Conservation (phyloP, 805 yeast genomes). For the Saturnispora halmiae region DNA sequence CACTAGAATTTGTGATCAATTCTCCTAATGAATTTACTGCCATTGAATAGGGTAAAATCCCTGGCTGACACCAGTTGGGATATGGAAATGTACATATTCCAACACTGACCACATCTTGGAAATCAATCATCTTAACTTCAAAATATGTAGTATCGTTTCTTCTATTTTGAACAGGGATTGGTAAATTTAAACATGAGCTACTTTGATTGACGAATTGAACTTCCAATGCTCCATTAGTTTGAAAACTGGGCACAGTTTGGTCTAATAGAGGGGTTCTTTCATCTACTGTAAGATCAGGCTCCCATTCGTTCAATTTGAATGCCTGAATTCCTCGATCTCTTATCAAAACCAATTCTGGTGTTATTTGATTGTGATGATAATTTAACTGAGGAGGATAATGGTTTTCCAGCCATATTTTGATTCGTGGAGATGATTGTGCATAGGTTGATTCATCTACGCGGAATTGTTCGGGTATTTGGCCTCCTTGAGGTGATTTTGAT, state of each 20-base stretch:
- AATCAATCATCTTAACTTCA: constrained; percentile 46
- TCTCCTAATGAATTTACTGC: constrained; percentile 70
- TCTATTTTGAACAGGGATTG: constrained; percentile 29
- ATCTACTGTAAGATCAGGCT: constrained; percentile 23
- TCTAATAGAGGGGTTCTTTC: constrained; percentile 10
- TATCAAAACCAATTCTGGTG: constrained; percentile 25
- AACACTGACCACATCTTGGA: constrained; percentile 39
- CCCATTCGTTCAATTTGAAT: constrained; percentile 27
- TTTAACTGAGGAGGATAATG: neutral
- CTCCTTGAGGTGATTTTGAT: neutral
- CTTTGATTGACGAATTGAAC: constrained; percentile 20
- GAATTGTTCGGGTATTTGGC: neutral
- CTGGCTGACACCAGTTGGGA: constrained; percentile 70
- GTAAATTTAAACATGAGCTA: constrained; percentile 24
- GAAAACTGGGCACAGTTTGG: constrained; percentile 18
- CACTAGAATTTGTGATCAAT: constrained; percentile 44
- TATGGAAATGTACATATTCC: constrained; percentile 68
- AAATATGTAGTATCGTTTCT: constrained; percentile 52
- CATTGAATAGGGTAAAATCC: constrained; percentile 58
- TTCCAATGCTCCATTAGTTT: constrained; percentile 28
- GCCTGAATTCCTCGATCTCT: constrained; percentile 30
- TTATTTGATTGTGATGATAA: constrained; percentile 18
- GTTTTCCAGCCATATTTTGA: neutral
- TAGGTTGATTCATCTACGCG: neutral
- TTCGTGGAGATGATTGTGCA: neutral